Evolutionary conservation across 2,329 filamentous ascomycete genomes (phyloP), one percentile per base, ranked within the genome.

Genomic region (Metarhizium robertsii): DNA sequence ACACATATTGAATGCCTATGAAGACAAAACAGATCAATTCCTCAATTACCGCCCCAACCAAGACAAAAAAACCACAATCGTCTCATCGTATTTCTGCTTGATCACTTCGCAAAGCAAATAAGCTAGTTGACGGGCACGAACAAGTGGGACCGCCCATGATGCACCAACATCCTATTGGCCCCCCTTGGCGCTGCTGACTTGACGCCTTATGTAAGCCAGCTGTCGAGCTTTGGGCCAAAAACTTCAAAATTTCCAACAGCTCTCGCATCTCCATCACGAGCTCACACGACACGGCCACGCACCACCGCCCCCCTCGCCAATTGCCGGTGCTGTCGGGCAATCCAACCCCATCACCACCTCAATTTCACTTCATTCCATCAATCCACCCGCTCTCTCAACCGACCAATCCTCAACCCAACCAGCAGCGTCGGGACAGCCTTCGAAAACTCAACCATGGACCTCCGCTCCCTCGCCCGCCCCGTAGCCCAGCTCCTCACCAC

Each of bases 401-500:
- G 32, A 30, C 11, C 34, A 25, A n/a, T 8, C 40, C 42, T 46
- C 10, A 16, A 53, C 8, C 18, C 51, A 18, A 18, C 25, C 16
- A 11, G 30, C 48, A 6, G 11, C 18, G 18, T 34, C 43, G 25
- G 25, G 25, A 25, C 25, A 4, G 25, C 25, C 25, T 4, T 25
- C 25, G 25, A 25, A 25, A 25, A 25, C 42, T 4, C 8, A 47
- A 63, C 52, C 54, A 74, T 74, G 72, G 66, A 71, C 49, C 65
- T 71, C 48, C 67, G 67, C 60, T 58, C 61, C 52, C 60, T 73
- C 59, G 56, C 62, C 57, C 69, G 72, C 45, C 72, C 71, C 50
- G 66, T 65, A 34, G 63, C 67, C 55, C 60, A 64, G 61, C 65
- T 73, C 53, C 61, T 70, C 61, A 61, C 59, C 55, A 55, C 60